These are phyloP conservation scores for Stephania yunnanensis DNA, from an alignment of 164 flowering plant genomes.

Conservation along the genomic window DNA sequence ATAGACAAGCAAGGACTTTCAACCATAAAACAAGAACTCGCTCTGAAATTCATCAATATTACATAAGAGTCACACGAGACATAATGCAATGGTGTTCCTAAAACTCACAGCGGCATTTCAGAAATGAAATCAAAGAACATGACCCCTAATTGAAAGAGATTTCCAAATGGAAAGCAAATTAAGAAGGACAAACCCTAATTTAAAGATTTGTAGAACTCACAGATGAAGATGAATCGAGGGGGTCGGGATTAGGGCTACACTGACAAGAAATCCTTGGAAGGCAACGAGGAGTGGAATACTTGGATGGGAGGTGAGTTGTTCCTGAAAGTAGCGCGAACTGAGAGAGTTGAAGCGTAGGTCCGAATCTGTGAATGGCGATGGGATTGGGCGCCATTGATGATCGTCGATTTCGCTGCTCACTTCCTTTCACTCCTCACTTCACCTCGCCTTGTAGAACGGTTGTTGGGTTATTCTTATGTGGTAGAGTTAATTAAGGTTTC, in stretches of 20 bases:
- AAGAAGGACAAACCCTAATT: neutral
- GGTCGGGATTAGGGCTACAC: constrained; percentile 20
- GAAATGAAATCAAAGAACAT: too few relatives aligned
- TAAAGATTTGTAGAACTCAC: constrained; percentile 12
- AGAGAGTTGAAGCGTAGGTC: constrained; percentile 15
- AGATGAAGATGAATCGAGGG: constrained; percentile 24
- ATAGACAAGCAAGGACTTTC: too few relatives aligned
- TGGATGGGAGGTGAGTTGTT: constrained; percentile 6
- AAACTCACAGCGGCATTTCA: too few relatives aligned
- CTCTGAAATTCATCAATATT: too few relatives aligned
- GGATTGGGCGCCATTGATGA: constrained; percentile 30
- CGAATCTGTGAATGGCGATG: constrained; percentile 26
- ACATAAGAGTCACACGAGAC: neutral
- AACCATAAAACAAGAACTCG: neutral
- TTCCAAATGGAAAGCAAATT: too few relatives aligned
- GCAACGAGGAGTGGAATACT: constrained; percentile 7
- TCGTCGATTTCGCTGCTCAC: neutral
- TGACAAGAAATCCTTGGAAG: constrained; percentile 29
- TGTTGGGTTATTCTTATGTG: too few relatives aligned
- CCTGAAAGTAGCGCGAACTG: constrained; percentile 7
- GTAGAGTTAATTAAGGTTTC: too few relatives aligned
- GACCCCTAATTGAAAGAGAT: too few relatives aligned
- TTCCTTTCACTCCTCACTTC: neutral
- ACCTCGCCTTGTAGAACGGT: too few relatives aligned
- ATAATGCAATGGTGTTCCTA: too few relatives aligned